These are phyloP conservation scores for Hebeloma cylindrosporum DNA, from an alignment of 768 basidiomycete species.

Conservation along the genomic window DNA sequence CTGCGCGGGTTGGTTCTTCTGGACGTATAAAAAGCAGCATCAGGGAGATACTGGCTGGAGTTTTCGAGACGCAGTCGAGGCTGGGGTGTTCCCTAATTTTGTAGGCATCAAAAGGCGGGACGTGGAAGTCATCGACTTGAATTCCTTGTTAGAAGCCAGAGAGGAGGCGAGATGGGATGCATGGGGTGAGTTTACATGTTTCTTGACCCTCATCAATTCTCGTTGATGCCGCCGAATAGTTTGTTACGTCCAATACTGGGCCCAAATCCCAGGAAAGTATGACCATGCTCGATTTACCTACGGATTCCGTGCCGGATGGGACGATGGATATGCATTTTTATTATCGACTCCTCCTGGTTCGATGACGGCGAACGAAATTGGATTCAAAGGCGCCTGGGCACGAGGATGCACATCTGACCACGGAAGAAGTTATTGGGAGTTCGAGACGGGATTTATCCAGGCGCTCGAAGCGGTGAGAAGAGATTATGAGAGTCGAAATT, in stretches of 20 bases:
- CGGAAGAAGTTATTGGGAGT: slow-evolving; percentile 62
- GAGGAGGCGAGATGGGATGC: slow-evolving; percentile 29
- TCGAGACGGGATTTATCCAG: slow-evolving; percentile 65
- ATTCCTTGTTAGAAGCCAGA: slow-evolving; percentile 25
- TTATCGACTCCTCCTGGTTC: slow-evolving; percentile 16
- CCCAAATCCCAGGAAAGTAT: slow-evolving; percentile 53
- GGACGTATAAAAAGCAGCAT: slow-evolving; percentile 77
- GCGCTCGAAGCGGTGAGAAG: slow-evolving; percentile 48
- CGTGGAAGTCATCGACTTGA: slow-evolving; percentile 1
- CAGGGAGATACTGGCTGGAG: slow-evolving; percentile 75
- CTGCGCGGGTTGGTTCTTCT: slow-evolving; percentile 80
- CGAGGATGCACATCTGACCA: slow-evolving; percentile 45
- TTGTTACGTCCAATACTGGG: slow-evolving; percentile 42
- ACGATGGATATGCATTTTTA: slow-evolving; percentile 63
- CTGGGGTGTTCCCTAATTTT: slow-evolving; percentile 58
- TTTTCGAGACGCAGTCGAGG: slow-evolving; percentile 59
- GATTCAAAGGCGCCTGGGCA: slow-evolving; percentile 64
- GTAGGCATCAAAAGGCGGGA: slow-evolving; percentile 22
- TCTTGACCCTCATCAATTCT: slow-evolving; percentile 4
- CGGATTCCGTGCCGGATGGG: slow-evolving; percentile 73
- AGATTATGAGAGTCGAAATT: too few relatives aligned
- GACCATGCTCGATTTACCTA: slow-evolving; percentile 67
- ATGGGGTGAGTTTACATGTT: slow-evolving; percentile 24
- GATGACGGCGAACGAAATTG: slow-evolving; percentile 52
- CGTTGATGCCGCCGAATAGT: slow-evolving; percentile 22